Evolutionary conservation across 805 yeast species (phyloP).

Genomic region (Wickerhamiella lipophila): DNA sequence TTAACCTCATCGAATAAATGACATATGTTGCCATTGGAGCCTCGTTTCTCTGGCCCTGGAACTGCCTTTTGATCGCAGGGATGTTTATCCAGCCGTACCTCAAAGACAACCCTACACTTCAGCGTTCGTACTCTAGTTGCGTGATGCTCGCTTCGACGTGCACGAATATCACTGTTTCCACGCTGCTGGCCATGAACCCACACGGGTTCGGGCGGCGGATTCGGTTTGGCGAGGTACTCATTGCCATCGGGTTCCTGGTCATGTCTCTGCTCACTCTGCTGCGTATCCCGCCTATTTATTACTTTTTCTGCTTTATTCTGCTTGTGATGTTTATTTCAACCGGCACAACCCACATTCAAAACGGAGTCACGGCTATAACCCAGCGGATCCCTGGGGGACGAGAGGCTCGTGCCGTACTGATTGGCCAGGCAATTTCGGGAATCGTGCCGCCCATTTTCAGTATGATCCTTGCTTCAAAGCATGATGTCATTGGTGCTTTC

Average conservation of each 20-base stretch:
- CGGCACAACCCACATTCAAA: conserved; percentile 76
- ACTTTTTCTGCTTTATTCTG: conserved; percentile 41
- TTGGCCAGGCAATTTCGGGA: conserved; percentile 92
- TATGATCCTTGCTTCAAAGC: conserved; percentile 36
- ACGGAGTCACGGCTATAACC: conserved; percentile 81
- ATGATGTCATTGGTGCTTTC: conserved; percentile 9
- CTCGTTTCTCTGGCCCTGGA: conserved; percentile 93
- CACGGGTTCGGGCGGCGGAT: conserved; percentile 48
- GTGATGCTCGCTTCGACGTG: conserved; percentile 81
- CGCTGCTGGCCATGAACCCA: conserved; percentile 54
- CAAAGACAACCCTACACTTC: conserved; percentile 26
- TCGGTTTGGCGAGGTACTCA: conserved; percentile 45
- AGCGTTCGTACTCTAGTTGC: conserved; percentile 56
- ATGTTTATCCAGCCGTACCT: conserved; percentile 63
- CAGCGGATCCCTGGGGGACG: conserved; percentile 32
- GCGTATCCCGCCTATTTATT: conserved; percentile 14
- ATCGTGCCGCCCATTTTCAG: conserved; percentile 72
- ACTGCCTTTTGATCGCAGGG: conserved; percentile 75
- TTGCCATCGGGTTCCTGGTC: conserved; percentile 43
- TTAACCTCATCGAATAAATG: too few species aligned
- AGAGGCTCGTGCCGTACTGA: conserved; percentile 55
- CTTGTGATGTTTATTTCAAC: conserved; percentile 53
- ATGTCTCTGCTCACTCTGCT: conserved; percentile 33
- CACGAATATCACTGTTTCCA: conserved; percentile 47
- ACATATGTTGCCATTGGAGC: conserved; percentile 54